phyloP scores from a whole-genome alignment of 2,329 filamentous ascomycete species.

The Botrytis porri region DNA sequence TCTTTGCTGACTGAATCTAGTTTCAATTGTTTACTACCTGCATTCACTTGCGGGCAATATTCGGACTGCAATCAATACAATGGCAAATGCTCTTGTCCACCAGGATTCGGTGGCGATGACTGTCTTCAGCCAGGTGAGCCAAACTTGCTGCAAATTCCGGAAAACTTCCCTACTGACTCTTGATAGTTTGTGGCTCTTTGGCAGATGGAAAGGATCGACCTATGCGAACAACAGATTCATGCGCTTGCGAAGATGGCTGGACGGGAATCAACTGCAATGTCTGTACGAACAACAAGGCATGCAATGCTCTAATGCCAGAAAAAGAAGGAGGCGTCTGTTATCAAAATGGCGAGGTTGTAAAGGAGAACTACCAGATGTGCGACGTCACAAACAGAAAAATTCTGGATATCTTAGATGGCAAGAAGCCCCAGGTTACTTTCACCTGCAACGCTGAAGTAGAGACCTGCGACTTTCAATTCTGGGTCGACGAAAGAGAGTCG shows the following conservation, averaged over 20 bases:
- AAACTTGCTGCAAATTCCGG: neutral
- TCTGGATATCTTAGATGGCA: constrained; percentile 75
- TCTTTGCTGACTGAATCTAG: constrained; percentile 45
- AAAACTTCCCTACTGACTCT: constrained; percentile 22
- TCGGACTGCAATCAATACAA: constrained; percentile 84
- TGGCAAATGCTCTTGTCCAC: constrained; percentile 87
- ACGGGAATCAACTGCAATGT: constrained; percentile 97
- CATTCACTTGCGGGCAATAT: constrained; percentile 88
- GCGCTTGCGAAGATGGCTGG: constrained; percentile 92
- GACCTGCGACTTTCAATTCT: constrained; percentile 96
- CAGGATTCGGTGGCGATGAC: constrained; percentile 91
- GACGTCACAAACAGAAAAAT: constrained; percentile 97
- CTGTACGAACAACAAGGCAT: constrained; percentile 78
- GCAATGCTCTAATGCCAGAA: constrained; percentile 82
- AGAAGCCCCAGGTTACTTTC: constrained; percentile 92
- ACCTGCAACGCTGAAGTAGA: constrained; percentile 73
- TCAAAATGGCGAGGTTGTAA: constrained; percentile 82
- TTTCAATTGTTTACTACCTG: constrained; percentile 96
- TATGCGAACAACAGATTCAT: constrained; percentile 67
- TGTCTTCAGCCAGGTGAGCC: constrained; percentile 74
- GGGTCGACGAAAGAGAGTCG: constrained; percentile 90
- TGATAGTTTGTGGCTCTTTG: constrained; percentile 76
- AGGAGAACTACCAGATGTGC: constrained; percentile 96
- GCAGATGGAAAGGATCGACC: constrained; percentile 76
- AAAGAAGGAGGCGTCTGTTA: constrained; percentile 86